Conservation (phyloP, 495 filamentous ascomycete genomes). For the Hypoxylon fuscum region DNA sequence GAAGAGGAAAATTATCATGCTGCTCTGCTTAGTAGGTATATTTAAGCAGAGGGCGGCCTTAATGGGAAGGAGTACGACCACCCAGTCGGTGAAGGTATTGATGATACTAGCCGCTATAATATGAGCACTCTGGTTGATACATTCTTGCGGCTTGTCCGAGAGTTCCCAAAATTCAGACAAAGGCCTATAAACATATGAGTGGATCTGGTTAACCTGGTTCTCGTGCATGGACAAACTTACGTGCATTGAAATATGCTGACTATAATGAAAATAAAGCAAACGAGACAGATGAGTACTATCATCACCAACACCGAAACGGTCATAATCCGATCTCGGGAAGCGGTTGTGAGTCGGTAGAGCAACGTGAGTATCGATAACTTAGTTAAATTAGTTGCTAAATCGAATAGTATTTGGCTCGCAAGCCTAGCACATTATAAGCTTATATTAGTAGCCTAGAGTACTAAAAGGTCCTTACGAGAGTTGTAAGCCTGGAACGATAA, state of each 20-base stretch:
- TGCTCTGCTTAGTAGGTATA: conserved; percentile 62
- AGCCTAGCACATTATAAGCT: conserved; percentile 46
- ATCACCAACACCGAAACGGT: conserved; percentile 48
- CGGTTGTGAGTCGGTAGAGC: conserved; percentile 43
- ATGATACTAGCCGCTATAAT: conserved; percentile 65
- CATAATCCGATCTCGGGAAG: conserved; percentile 31
- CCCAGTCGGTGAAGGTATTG: conserved; percentile 68
- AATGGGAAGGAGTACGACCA: conserved; percentile 66
- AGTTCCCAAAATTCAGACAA: conserved; percentile 63
- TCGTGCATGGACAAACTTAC: conserved; percentile 49
- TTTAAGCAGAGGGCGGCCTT: conserved; percentile 65
- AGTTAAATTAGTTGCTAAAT: conserved; percentile 60
- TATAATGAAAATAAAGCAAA: conserved; percentile 58
- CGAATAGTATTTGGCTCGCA: conserved; percentile 63
- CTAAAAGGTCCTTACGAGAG: conserved; percentile 43
- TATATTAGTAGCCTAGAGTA: not conserved
- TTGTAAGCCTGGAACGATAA: conserved; percentile 50
- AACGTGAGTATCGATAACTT: conserved; percentile 68
- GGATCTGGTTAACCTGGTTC: not conserved
- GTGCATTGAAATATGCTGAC: conserved; percentile 65
- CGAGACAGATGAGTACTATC: conserved; percentile 55
- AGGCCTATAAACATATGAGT: conserved; percentile 51
- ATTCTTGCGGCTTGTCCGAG: conserved; percentile 50
- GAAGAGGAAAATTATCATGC: conserved; percentile 67
- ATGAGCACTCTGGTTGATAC: conserved; percentile 59